A percentile compares a stretch with the other conserved stretches of the same genome.
Conservation (phyloP, 2,329 filamentous ascomycete species). For the Phyllosticta citribraziliensis region DNA sequence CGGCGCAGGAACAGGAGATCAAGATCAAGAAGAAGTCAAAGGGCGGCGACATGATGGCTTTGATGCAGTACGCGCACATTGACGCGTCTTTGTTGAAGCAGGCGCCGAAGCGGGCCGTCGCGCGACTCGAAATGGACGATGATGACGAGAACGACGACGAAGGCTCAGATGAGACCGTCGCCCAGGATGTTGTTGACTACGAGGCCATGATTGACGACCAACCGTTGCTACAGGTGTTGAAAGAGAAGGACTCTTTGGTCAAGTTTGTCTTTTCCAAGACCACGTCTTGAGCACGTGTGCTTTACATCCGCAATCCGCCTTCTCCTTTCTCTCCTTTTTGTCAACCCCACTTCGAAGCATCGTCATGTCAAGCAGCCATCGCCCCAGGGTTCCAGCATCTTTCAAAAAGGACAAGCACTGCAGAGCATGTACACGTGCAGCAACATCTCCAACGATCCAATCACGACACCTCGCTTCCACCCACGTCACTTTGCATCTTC, state of each 20-base stretch:
- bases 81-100: conserved; percentile 28
- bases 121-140: conserved; percentile 18
- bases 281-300: not conserved
- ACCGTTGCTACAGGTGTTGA: conserved; percentile 39
- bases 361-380: too few species aligned
- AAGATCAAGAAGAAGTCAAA: conserved; percentile 30
- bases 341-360: too few species aligned
- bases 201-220: conserved; percentile 39
- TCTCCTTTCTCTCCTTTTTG: not conserved
- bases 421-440: too few species aligned
- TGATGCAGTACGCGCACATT: conserved; percentile 45
- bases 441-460: too few species aligned
- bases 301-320: not conserved
- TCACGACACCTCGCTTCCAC: too few species aligned
- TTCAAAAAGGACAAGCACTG: too few species aligned
- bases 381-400: too few species aligned
- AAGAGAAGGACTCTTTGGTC: conserved; percentile 35
- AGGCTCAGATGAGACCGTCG: conserved; percentile 17
- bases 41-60: conserved; percentile 28
- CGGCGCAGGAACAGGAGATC: conserved; percentile 34
- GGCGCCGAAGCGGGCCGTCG: not conserved
- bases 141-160: conserved; percentile 20
- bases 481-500: too few species aligned
- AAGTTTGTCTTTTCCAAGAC: conserved; percentile 42
- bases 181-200: conserved; percentile 18